phyloP scores from a whole-genome alignment of 192 early-diverging fungal species.

The Thoreauomyces humboldtii region DNA sequence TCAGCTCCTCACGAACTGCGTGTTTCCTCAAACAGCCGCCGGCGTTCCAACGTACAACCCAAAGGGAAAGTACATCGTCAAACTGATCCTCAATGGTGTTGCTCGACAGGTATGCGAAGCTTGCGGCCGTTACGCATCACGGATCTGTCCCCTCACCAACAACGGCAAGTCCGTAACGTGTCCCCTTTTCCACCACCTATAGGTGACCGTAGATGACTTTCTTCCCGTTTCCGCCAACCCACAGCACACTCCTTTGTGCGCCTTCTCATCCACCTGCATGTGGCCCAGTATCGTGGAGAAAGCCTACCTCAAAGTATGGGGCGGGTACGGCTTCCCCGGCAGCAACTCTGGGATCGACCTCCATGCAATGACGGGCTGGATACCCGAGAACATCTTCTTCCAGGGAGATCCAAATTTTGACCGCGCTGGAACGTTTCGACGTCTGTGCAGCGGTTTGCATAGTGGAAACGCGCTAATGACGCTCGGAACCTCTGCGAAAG shows the following conservation, averaged over 20 bases:
- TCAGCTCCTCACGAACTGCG: conserved; percentile 75
- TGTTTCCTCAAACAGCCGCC: conserved; percentile 75
- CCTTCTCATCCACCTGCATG: conserved; percentile 71
- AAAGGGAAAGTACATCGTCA: conserved; percentile 84
- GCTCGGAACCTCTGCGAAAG: conserved; percentile 75
- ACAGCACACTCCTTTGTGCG: conserved; percentile 76
- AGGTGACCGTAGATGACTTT: conserved; percentile 79
- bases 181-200: no score
- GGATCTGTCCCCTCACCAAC: no score
- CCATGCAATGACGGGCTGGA: conserved; percentile 88
- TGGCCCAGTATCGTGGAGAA: conserved; percentile 91
- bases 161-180: no score
- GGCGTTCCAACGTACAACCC: conserved; percentile 81
- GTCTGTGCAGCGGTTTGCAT: conserved; percentile 64
- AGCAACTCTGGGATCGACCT: conserved; percentile 93
- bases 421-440: conserved; percentile 11
- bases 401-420: conserved; percentile 53
- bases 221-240: conserved; percentile 74
- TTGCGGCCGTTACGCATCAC: no score
- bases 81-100: conserved; percentile 83
- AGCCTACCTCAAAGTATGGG: conserved; percentile 94
- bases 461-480: conserved; percentile 77
- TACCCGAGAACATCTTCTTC: conserved; percentile 88
- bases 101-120: conserved; percentile 64
- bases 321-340: conserved; percentile 92